Evolutionary conservation across 345 rosid genomes (phyloP).

Genomic region (Erysimum cheiranthoides): DNA sequence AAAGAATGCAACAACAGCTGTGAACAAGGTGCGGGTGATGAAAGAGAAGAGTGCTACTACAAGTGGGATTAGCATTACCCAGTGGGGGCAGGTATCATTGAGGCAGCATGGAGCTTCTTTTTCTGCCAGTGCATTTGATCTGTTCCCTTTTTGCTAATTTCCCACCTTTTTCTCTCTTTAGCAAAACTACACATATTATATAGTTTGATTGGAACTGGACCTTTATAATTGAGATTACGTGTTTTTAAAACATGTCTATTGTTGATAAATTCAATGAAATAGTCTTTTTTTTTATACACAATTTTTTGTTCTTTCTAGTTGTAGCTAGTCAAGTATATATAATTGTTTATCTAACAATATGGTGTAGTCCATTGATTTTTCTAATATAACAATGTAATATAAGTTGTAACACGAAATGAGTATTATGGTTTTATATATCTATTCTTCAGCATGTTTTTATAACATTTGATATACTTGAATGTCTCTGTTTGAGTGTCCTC

Average conservation of each 20-base stretch:
- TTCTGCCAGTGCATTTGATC: conserved; percentile 47
- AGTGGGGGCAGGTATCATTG: conserved; percentile 45
- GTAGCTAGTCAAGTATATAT: background rate
- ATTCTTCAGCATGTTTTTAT: background rate
- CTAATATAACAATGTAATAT: background rate
- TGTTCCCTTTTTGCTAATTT: conserved; percentile 34
- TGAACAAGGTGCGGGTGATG: conserved; percentile 43
- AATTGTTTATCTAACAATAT: background rate
- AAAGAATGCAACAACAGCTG: conserved; percentile 40
- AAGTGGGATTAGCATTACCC: conserved; percentile 38
- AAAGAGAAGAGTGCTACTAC: conserved; percentile 2
- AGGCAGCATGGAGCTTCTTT: conserved; percentile 40
- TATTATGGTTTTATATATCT: background rate
- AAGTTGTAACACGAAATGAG: background rate
- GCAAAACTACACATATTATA: background rate
- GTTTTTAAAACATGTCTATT: background rate
- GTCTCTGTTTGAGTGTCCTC: conserved; percentile 21
- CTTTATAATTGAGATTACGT: background rate
- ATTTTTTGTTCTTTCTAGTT: background rate
- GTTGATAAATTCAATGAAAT: background rate
- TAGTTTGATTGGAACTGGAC: background rate
- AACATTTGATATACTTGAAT: background rate
- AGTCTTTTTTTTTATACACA: background rate
- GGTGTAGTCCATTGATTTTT: background rate
- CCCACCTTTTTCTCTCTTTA: conserved; percentile 3